Conservation (phyloP, 2,329 filamentous ascomycete species). For the Pezicula radicicola region DNA sequence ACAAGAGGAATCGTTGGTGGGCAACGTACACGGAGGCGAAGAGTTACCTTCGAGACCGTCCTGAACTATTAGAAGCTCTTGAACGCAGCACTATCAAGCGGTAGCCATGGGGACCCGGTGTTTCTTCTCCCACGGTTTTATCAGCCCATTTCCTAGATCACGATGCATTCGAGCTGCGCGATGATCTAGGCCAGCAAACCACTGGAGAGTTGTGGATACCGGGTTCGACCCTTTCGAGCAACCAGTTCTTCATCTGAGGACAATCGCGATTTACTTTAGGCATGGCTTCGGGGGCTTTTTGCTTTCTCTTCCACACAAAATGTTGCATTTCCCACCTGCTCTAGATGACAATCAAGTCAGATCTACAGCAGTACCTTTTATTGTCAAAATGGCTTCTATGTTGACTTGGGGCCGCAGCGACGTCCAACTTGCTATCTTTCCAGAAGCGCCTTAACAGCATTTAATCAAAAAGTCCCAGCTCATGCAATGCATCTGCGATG, state of each 20-base stretch:
- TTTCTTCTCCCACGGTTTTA: conserved; percentile 16
- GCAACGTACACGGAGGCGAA: conserved; percentile 82
- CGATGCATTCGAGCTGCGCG: not conserved
- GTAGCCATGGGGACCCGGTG: conserved; percentile 34
- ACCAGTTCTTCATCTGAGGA: not conserved
- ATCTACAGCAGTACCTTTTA: conserved; percentile 25
- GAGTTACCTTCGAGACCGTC: conserved; percentile 70
- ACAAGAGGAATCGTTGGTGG: conserved; percentile 90
- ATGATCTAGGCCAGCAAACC: not conserved
- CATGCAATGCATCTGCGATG: not conserved
- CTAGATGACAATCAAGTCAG: conserved; percentile 31
- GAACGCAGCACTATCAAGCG: conserved; percentile 55
- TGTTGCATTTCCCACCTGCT: conserved; percentile 23
- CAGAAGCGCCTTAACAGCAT: not conserved
- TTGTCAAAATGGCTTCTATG: conserved; percentile 16
- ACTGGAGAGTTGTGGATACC: conserved; percentile 22
- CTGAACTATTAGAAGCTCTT: conserved; percentile 85
- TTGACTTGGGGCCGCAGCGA: conserved; percentile 14
- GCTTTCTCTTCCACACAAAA: conserved; percentile 18
- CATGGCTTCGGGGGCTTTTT: conserved; percentile 19
- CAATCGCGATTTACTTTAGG: conserved; percentile 1
- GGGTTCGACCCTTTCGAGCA: conserved; percentile 11
- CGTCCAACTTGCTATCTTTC: not conserved
- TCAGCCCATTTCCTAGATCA: not conserved
- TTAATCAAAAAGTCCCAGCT: not conserved